phyloP scores from a whole-genome alignment of 257 asterid species.

The Solanum megistacrolobum region DNA sequence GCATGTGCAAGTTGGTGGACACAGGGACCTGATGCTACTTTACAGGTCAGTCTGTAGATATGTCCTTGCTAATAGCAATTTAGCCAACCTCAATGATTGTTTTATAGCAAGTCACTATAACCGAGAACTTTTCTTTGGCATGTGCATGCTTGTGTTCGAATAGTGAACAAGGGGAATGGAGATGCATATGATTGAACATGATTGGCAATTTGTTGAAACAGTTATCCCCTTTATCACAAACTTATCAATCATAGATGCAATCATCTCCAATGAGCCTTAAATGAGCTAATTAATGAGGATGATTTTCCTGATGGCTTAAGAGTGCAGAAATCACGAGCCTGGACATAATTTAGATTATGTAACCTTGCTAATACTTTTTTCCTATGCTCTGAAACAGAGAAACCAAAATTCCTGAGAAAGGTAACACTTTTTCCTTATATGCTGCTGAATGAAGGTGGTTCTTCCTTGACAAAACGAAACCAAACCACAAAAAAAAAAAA shows the following conservation, averaged over 20 bases:
- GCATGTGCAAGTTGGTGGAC: constrained; percentile 99
- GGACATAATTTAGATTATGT: neutral
- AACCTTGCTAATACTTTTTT: neutral
- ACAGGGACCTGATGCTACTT: constrained; percentile 82
- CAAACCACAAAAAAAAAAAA: neutral
- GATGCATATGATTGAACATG: neutral
- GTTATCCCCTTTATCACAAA: neutral
- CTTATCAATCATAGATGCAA: neutral
- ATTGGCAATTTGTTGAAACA: neutral
- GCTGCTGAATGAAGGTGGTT: neutral
- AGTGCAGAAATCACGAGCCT: neutral
- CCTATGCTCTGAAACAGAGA: neutral
- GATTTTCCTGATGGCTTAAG: neutral
- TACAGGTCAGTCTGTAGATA: constrained; percentile 65
- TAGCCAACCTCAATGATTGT: neutral
- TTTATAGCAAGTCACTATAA: neutral
- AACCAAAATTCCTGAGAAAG: neutral
- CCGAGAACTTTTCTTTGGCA: neutral
- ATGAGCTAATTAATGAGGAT: neutral
- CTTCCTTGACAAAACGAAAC: neutral
- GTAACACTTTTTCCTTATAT: neutral
- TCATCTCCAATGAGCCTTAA: neutral
- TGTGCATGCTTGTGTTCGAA: neutral
- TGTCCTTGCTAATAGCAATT: neutral
- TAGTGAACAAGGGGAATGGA: neutral